Percentiles rank a stretch among this genome's conserved stretches.
phyloP scores from a whole-genome alignment of 495 filamentous ascomycete species.

The Aspergillus funiculosus region DNA sequence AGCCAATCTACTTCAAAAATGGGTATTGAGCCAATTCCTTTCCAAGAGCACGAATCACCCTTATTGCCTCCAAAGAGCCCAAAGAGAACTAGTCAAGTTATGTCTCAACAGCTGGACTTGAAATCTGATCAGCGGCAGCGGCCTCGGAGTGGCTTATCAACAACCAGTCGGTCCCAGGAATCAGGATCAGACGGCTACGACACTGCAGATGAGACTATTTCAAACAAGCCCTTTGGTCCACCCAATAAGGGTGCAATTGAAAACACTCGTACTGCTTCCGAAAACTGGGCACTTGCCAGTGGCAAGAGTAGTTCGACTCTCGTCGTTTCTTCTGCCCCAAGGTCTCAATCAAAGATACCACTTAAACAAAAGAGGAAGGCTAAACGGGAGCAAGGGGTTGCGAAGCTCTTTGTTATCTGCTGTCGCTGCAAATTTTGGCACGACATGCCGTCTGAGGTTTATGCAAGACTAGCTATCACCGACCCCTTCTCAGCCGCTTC shows the following conservation, averaged over 20 bases:
- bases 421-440: constrained; percentile 78
- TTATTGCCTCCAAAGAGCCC: constrained; percentile 1
- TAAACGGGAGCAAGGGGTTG: constrained; percentile 46
- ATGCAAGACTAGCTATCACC: constrained; percentile 44
- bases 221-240: constrained; percentile 1
- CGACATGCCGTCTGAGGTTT: constrained; percentile 69
- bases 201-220: constrained; percentile 33
- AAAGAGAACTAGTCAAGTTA: background rate
- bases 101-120: constrained; percentile 1
- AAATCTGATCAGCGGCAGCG: background rate
- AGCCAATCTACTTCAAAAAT: background rate
- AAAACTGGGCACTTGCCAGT: background rate
- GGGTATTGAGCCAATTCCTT: background rate
- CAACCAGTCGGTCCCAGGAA: constrained; percentile 15
- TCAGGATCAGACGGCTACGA: constrained; percentile 30
- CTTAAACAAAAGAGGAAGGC: constrained; percentile 18
- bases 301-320: background rate
- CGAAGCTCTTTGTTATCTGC: constrained; percentile 75
- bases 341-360: constrained; percentile 4
- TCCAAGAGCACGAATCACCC: background rate
- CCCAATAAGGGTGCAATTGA: background rate
- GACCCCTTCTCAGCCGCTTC: background rate
- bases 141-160: constrained; percentile 17
- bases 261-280: background rate
- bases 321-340: background rate